Percentiles rank a stretch among this genome's conserved stretches.
phyloP scores from a whole-genome alignment of 2,329 filamentous ascomycete genomes.

The Aureobasidium sp. region DNA sequence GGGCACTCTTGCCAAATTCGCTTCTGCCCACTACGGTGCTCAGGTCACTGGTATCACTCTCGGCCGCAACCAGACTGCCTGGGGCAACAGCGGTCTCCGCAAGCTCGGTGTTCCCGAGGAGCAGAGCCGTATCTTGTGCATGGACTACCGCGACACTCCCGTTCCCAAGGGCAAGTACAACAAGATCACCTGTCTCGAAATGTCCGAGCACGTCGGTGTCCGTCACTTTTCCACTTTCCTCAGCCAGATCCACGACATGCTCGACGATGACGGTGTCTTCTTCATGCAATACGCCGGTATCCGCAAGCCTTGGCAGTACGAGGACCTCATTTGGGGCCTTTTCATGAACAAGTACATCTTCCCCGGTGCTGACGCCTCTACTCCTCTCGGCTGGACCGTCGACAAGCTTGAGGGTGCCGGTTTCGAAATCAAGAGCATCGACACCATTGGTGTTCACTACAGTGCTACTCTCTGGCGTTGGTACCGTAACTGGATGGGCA shows the following conservation, averaged over 20 bases:
- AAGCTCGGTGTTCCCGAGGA: constrained; percentile 74
- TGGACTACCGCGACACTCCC: constrained; percentile 94
- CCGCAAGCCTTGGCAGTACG: constrained; percentile 92
- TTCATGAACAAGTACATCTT: constrained; percentile 99
- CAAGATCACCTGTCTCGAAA: constrained; percentile 96
- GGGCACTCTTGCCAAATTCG: constrained; percentile 92
- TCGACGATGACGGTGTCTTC: constrained; percentile 92
- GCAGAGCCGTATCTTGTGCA: constrained; percentile 88
- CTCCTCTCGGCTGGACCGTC: constrained; percentile 81
- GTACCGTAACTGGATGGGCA: constrained; percentile 98
- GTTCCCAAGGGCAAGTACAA: constrained; percentile 72
- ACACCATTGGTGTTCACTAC: constrained; percentile 95
- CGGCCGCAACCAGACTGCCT: constrained; percentile 91
- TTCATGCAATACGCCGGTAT: constrained; percentile 94
- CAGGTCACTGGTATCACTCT: constrained; percentile 85
- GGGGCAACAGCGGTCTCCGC: constrained; percentile 86
- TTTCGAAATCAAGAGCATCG: constrained; percentile 84
- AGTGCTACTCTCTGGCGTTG: constrained; percentile 94
- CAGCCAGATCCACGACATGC: constrained; percentile 85
- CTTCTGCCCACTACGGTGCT: constrained; percentile 84
- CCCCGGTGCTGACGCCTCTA: constrained; percentile 92
- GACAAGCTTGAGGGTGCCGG: constrained; percentile 78
- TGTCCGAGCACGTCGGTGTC: constrained; percentile 97
- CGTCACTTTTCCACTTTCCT: constrained; percentile 77
- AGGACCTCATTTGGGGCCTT: constrained; percentile 94